Base-by-base conservation (phyloP, 768 basidiomycete species). In the Trametes sanguinea region DNA sequence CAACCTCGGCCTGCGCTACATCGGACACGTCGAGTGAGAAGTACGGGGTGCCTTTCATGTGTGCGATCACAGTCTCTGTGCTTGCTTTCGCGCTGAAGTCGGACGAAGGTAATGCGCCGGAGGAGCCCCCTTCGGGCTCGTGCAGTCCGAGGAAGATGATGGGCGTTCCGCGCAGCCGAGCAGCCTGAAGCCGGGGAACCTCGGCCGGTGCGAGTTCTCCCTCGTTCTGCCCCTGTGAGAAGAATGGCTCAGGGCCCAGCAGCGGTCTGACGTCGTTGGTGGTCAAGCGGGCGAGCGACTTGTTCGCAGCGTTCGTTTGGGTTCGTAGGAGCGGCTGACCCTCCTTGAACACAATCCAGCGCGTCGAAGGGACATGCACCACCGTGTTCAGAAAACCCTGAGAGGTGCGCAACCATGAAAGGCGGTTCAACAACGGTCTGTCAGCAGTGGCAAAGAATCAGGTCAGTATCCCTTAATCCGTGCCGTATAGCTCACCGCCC, bases 331-430 rank as follows among this genome's bases (percentile, higher is more conserved):
- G 83, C 10, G 90, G 91, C 70, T 89, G 81, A 2, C 90, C 88
- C 29, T 77, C 76, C 53, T 88, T 86, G 78, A 94, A 92, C 14
- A 95, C 65, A 42, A 96, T 71, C 89, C 95, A 98, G 50, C 82
- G 80, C 0, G 94, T 83, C 3, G 83, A 71, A 0, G 85, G 81
- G 11, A 84, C 78, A 13, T 69, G 72, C 40, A 89, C 76, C 65
- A 94, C 80, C 14, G 86, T 79, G 60, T 93, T 91, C 48, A 98
- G 80, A 74, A 95, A 93, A 6, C 81, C 71, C 30, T 85, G 83
- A 10, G 90, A 92, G 2, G 85, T 74, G 27, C 92, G 82, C 37
- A 95, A 80, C 87, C 94, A 94, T 0, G 90, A 86, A n/a, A 94
- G 80, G 14, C 92, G 87, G 72, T 93, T 93, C 32, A 93, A 75